phyloP scores from a whole-genome alignment of 2,329 filamentous ascomycete species.

The Fonsecaea multimorphosa region DNA sequence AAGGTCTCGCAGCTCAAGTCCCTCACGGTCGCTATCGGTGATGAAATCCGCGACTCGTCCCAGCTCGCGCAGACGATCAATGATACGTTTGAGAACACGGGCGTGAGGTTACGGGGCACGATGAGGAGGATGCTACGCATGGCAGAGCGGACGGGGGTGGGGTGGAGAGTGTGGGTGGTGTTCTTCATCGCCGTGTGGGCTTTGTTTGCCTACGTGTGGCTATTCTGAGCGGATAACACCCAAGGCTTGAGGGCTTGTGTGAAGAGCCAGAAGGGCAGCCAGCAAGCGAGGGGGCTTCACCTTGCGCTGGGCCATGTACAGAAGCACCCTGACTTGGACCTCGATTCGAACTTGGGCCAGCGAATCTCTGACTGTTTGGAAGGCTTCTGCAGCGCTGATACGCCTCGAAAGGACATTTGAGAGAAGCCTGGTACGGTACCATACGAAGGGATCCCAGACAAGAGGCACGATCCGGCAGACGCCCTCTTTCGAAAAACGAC shows the following conservation, averaged over 20 bases:
- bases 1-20: constrained; percentile 49
- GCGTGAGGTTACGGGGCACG: constrained; percentile 80
- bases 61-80: constrained; percentile 95
- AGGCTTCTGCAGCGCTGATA: neutral
- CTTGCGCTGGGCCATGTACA: neutral
- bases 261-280: neutral
- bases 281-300: neutral
- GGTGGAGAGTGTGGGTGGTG: constrained; percentile 90
- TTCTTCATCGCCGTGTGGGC: constrained; percentile 86
- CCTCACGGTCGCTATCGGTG: constrained; percentile 91
- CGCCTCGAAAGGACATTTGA: neutral
- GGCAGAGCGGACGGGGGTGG: constrained; percentile 93
- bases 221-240: constrained; percentile 63
- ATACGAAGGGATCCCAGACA: neutral
- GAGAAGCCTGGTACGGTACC: neutral
- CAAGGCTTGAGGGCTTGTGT: neutral
- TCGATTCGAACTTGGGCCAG: neutral
- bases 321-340: neutral
- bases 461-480: neutral
- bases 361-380: neutral
- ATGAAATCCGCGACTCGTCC: constrained; percentile 90
- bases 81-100: constrained; percentile 85
- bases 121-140: constrained; percentile 98
- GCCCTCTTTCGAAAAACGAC: neutral
- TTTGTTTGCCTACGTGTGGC: constrained; percentile 91